Percentiles rank a stretch among this genome's conserved stretches.
phyloP scores from a whole-genome alignment of 176 grass and related monocot species.

The Typha latifolia region DNA sequence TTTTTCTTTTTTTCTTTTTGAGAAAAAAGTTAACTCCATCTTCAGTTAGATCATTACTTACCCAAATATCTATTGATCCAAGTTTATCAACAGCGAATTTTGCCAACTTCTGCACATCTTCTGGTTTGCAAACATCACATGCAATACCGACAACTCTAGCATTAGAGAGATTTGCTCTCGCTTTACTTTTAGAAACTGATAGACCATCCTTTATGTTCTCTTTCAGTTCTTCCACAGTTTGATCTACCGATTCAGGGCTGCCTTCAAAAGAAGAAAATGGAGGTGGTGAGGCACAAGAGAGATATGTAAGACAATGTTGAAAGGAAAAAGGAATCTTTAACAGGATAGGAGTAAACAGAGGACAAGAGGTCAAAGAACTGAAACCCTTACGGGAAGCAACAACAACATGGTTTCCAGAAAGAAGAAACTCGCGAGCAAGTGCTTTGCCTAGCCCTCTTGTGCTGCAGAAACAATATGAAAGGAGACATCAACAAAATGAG shows the following conservation, averaged over 20 bases:
- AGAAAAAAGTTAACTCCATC: background rate
- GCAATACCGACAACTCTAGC: constrained; percentile 79
- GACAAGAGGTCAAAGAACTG: background rate
- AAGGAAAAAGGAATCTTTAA: background rate
- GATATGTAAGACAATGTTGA: background rate
- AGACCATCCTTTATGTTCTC: constrained; percentile 67
- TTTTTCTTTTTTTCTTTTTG: no score
- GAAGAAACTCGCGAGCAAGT: constrained; percentile 97
- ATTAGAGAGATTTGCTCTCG: constrained; percentile 49
- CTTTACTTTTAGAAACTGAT: constrained; percentile 65
- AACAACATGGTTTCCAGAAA: constrained; percentile 91
- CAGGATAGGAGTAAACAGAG: background rate
- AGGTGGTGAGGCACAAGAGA: constrained; percentile 2
- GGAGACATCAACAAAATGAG: constrained; percentile 1
- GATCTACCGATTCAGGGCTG: constrained; percentile 82
- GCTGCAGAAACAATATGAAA: constrained; percentile 38
- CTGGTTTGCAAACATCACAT: constrained; percentile 94
- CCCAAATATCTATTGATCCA: constrained; percentile 96
- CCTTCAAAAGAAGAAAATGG: constrained; percentile 31
- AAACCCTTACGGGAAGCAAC: constrained; percentile 68
- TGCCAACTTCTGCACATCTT: constrained; percentile 77
- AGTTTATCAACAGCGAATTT: constrained; percentile 65
- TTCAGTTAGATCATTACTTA: constrained; percentile 28
- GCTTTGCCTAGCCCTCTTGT: constrained; percentile 97
- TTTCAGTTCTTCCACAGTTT: constrained; percentile 78